Percentiles rank a stretch among this genome's conserved stretches.
phyloP scores from a whole-genome alignment of 2,329 filamentous ascomycete genomes.

The Colletotrichum abscissum region DNA sequence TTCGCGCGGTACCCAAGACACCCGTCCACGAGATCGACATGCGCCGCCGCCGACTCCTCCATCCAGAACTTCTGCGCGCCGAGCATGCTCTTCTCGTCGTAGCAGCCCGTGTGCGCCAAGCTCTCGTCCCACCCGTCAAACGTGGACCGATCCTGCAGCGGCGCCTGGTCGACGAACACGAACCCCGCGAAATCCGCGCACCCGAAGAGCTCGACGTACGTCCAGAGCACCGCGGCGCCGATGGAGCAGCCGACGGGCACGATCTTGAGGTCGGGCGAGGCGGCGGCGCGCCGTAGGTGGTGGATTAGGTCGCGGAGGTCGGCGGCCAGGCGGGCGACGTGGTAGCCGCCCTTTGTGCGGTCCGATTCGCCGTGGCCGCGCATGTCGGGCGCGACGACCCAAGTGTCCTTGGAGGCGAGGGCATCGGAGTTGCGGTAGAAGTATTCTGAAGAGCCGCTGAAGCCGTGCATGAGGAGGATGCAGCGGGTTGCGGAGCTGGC shows the following conservation, averaged over 20 bases:
- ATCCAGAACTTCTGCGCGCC: constrained; percentile 45
- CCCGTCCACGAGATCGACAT: constrained; percentile 44
- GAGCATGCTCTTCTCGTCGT: constrained; percentile 49
- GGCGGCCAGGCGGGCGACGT: constrained; percentile 52
- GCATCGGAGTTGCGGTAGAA: constrained; percentile 48
- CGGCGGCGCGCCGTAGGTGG: constrained; percentile 38
- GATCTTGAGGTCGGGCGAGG: constrained; percentile 35
- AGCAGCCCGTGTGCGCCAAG: constrained; percentile 49
- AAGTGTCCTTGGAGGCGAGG: constrained; percentile 41
- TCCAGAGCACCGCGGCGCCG: constrained; percentile 54
- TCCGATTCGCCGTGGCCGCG: constrained; percentile 51
- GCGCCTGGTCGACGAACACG: constrained; percentile 54
- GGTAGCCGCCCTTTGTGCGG: constrained; percentile 47
- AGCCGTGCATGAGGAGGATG: constrained; percentile 53
- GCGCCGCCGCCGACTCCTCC: constrained; percentile 38
- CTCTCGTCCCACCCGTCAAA: constrained; percentile 46
- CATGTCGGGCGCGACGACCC: constrained; percentile 53
- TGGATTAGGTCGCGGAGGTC: constrained; percentile 47
- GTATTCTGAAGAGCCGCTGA: constrained; percentile 53
- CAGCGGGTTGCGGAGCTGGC: constrained; percentile 34
- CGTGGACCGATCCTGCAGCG: constrained; percentile 49
- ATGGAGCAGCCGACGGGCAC: constrained; percentile 53
- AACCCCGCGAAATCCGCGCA: constrained; percentile 45
- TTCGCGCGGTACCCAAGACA: constrained; percentile 50
- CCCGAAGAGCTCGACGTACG: constrained; percentile 52